Base-by-base conservation (phyloP, 345 rosid species). In the Lumnitzera racemosa region DNA sequence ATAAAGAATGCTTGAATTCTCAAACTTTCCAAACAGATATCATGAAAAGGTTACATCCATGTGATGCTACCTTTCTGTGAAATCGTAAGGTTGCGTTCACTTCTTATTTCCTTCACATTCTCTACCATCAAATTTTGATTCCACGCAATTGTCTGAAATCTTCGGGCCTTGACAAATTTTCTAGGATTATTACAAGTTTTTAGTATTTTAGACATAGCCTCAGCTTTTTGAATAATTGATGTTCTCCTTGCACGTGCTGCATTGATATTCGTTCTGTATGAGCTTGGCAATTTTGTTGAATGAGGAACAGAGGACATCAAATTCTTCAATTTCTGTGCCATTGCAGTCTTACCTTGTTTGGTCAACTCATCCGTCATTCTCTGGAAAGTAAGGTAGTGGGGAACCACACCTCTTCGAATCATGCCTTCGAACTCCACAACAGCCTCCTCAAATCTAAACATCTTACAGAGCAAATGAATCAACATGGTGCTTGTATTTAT, bases 171-270 rank as follows among this genome's bases (percentile, higher is more conserved):
- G 53, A 76, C 67, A 49, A 80, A 72, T 59, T 84, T 67, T 61
- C 88, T 80, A 11, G 89, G 90, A 76, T 88, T 73, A 57, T 74
- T 88, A 67, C 90, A 81, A 41, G 63, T 76, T 73, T 86, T 83
- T 43, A 94, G 68, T 12, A 88, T 70, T 71, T 72, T 70, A 72
- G 90, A 88, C 89, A 94, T 90, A n/a, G 74, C 87, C 80, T 77
- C 85, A 15, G 97, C 95, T 74, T 80, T 94, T 62, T 60, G 77
- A 55, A 94, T 64, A 54, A 86, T 74, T 48, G 80, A 72, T 61
- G 64, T 69, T 72, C 67, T 87, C 73, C 92, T 80, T 29, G 66
- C 80, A 69, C 57, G 68, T n/a, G 72, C 49, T 2, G 68, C 66
- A 58, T 78, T 79, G 13, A 63, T 53, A 6, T 50, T 74, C 51